These are phyloP conservation scores for Orobanche coerulescens DNA, from an alignment of 257 asterid genomes.

Conservation along the genomic window DNA sequence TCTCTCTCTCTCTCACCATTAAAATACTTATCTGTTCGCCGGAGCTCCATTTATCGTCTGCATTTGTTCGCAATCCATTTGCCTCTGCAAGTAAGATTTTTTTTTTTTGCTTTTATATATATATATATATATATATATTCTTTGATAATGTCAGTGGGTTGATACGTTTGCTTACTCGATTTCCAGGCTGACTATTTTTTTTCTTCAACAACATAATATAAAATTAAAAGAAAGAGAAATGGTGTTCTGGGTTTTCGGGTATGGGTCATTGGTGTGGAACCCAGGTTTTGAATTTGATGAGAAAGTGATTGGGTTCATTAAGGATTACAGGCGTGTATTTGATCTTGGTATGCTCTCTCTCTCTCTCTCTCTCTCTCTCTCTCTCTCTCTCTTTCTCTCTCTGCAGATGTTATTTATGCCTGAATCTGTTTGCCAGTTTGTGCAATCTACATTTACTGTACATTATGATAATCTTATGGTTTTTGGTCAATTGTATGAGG, in stretches of 20 bases:
- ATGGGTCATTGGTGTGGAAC: conserved; percentile 97
- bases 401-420: neutral
- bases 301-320: conserved; percentile 70
- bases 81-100: neutral
- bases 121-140: neutral
- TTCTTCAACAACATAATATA: neutral
- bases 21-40: neutral
- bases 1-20: conserved; percentile 22
- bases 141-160: conserved; percentile 1
- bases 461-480: neutral
- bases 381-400: neutral
- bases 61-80: conserved; percentile 6
- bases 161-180: conserved; percentile 1
- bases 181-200: conserved; percentile 17
- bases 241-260: conserved; percentile 89
- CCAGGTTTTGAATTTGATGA: conserved; percentile 87
- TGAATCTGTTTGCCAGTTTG: neutral
- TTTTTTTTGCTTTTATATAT: neutral
- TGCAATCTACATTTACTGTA: neutral
- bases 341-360: conserved; percentile 62
- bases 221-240: conserved; percentile 26
- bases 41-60: neutral
- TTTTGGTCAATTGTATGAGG: neutral
- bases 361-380: neutral
- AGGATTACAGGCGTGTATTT: conserved; percentile 77